Base-by-base conservation (phyloP, 768 basidiomycete genomes). In the Clitopilus hobsonii region DNA sequence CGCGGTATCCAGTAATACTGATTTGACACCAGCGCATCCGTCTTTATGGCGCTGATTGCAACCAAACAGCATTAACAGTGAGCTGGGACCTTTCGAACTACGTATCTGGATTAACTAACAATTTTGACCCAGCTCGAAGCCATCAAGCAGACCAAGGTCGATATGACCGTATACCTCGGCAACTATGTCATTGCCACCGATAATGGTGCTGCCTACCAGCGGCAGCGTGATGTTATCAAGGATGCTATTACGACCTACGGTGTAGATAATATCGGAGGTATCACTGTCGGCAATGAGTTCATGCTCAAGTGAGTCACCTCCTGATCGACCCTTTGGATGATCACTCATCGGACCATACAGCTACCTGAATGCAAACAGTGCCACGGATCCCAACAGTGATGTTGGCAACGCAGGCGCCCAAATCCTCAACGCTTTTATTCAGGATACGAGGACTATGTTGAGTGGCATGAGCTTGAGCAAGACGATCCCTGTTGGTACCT, bases 241-340 rank as follows among this genome's bases (percentile, higher is more conserved):
- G 66, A 74, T 2, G 93, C 88, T 7, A 71, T 98, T 53, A 66
- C 87, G 65, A 85, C 81, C 1, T 98, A 86, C 65, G 95, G 95
- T 27, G 79, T 82, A 1, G 80, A 80, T 56, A 69, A 94, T 62
- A 81, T 98, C 52, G 74, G 72, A 0, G 96, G 96, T 7, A 64
- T 98, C 32, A 94, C 88, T 11, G 94, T 97, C 28, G 94, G 96
- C 28, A 96, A 97, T 65, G 94, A 96, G 70, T 92, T 83, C 66
- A 90, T 93, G 65, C 77, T 94, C 49, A 83, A 94, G 84, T 88
- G 49, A 71, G 6, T 38, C 18, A 41, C n/a, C 38, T 36, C 20
- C 38, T 16, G 30, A n/a, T n/a, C n/a, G n/a, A n/a, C n/a, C n/a
- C n/a, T n/a, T n/a, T n/a, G n/a, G n/a, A n/a, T n/a, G n/a, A n/a